Base-by-base conservation (phyloP, 306 rosid genomes). In the Prosopis cineraria region DNA sequence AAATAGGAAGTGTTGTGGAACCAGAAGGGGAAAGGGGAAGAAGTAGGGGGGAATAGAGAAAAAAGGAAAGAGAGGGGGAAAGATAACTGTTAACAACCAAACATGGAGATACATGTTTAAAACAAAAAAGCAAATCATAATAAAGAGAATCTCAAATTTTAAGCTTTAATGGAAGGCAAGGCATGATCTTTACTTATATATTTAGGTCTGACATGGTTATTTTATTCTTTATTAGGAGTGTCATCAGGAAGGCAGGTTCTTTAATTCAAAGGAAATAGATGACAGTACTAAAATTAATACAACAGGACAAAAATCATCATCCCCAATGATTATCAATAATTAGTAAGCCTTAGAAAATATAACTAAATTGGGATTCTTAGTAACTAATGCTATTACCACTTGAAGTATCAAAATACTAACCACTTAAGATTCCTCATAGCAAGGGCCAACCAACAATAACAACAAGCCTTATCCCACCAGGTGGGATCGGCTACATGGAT, bases 201-300 rank as follows among this genome's bases (percentile, higher is more conserved):
- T 56, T 31, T 31, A 63, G 1, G 14, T 33, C 27, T 33, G 10
- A 13, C 63, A 56, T 24, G 10, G 13, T 2, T 25, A 11, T 29
- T 60, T 11, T 6, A 27, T 29, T 60, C 40, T 30, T 30, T 60
- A 29, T 29, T 60, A 6, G 67, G 22, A 60, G 67, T 31, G 36
- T 60, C 39, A 30, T 60, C 17, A 36, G 24, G 27, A 64, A 64
- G 45, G 44, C 25, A 33, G 29, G 27, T 47, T 22, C 64, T 30
- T n/a, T 1, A 50, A 76, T 76, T 65, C 41, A 48, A 66, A 66
- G 73, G 66, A n/a, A 33, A 33, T 8, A 22, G 40, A 50, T 66
- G 33, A 24, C 13, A 39, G 58, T 27, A 64, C 25, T 3, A 53
- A 19, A 64, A 13, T 9, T 39, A 75, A 75, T 31, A 63, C 10